These are phyloP conservation scores for Saraca asoca DNA, from an alignment of 331 rosid species.

Conservation along the genomic window DNA sequence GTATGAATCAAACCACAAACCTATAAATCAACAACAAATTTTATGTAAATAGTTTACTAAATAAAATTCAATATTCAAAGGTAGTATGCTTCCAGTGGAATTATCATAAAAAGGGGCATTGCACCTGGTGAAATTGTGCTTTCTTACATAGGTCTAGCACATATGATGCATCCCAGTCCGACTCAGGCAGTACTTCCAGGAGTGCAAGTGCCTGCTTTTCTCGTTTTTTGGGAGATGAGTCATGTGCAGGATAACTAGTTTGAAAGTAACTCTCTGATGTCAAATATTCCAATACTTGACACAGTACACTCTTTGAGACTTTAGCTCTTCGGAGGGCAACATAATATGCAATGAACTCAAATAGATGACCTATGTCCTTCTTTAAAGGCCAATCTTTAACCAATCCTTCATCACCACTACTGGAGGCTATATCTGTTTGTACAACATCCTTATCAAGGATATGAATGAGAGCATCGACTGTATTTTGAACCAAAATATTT, in stretches of 20 bases:
- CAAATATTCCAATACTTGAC: slow-evolving; percentile 76
- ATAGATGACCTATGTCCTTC: slow-evolving; percentile 68
- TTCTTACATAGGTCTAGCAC: slow-evolving; percentile 75
- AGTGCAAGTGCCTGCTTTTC: slow-evolving; percentile 93
- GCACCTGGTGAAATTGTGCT: slow-evolving; percentile 81
- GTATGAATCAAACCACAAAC: slow-evolving; percentile 91
- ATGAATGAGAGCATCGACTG: slow-evolving; percentile 68
- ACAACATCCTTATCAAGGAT: slow-evolving; percentile 53
- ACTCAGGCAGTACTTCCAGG: slow-evolving; percentile 72
- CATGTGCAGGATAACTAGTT: slow-evolving; percentile 36
- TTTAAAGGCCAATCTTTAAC: slow-evolving; percentile 61
- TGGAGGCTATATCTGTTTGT: slow-evolving; percentile 49
- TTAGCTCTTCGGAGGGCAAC: slow-evolving; percentile 72
- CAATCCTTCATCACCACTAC: slow-evolving; percentile 40
- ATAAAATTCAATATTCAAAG: slow-evolving; percentile 20
- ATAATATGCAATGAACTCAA: slow-evolving; percentile 77
- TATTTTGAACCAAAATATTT: slow-evolving; percentile 64
- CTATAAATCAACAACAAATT: slow-evolving; percentile 40
- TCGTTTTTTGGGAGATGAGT: slow-evolving; percentile 55
- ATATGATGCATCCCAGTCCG: slow-evolving; percentile 77
- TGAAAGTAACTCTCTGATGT: slow-evolving; percentile 54
- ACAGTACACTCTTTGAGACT: slow-evolving; percentile 62
- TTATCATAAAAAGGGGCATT: slow-evolving; percentile 24
- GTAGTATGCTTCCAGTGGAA: slow-evolving; percentile 34
- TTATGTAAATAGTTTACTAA: too few relatives aligned